Percentiles rank a stretch among this genome's conserved stretches.
These are phyloP conservation scores for Yarrowia hollandica DNA, from an alignment of 805 yeast genomes.

Conservation along the genomic window DNA sequence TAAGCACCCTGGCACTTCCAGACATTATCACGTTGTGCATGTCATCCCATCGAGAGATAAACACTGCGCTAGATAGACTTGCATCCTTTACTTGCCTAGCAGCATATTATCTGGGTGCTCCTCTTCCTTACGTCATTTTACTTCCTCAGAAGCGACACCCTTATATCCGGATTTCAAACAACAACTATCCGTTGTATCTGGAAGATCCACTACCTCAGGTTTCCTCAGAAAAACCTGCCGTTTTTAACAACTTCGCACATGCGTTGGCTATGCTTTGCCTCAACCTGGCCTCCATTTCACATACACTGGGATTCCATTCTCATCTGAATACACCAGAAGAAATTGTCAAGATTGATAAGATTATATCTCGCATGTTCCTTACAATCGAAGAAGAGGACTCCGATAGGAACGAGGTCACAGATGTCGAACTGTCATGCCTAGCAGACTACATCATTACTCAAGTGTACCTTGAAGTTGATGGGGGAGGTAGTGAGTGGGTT, in stretches of 20 bases:
- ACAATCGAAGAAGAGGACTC: conserved; percentile 1
- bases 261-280: conserved; percentile 41
- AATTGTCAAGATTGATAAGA: conserved; percentile 36
- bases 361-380: conserved; percentile 31
- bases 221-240: conserved; percentile 35
- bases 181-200: conserved; percentile 15
- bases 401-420: not conserved
- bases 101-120: conserved; percentile 40
- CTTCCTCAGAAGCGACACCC: conserved; percentile 38
- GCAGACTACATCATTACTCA: conserved; percentile 39
- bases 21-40: conserved; percentile 18
- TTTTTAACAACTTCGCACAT: conserved; percentile 39
- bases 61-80: conserved; percentile 41
- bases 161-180: conserved; percentile 32
- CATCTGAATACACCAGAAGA: conserved; percentile 34
- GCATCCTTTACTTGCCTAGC: conserved; percentile 38
- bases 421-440: conserved; percentile 3
- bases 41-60: conserved; percentile 32
- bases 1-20: not conserved
- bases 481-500: conserved; percentile 42
- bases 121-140: conserved; percentile 38
- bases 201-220: conserved; percentile 22
- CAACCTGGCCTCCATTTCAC: conserved; percentile 38
- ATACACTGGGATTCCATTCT: conserved; percentile 35
- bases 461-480: conserved; percentile 41